Evolutionary conservation across 768 basidiomycete genomes (phyloP), one percentile per base, ranked within the genome.

Genomic region (Rossbeevera mucosa): DNA sequence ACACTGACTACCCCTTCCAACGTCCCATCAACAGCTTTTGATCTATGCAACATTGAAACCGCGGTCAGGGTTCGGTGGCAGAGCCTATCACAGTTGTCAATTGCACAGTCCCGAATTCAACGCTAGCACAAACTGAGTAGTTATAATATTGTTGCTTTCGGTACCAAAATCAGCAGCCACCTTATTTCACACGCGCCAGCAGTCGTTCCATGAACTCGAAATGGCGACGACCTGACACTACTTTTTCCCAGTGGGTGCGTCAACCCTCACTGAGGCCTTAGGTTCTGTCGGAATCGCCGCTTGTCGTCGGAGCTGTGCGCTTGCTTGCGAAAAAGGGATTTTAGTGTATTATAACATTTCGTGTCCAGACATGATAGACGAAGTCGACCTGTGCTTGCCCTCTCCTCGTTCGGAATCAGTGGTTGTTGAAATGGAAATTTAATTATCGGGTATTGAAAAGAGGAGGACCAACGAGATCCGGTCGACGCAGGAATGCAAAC

Each of bases 401-500:
- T 36, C 12, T 18, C 1, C 1, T 41, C n/a, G n/a, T n/a, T n/a
- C n/a, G n/a, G n/a, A n/a, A n/a, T n/a, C n/a, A 29, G 29, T 29
- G 29, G 7, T 14, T 13, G 30, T 31, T 7, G 3, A 20, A 11
- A 29, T 46, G 31, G 16, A n/a, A n/a, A 11, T 22, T 44, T 28
- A 44, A 30, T 41, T n/a, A 12, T 20, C 29, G 11, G 20, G 21
- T n/a, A 29, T 28, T 25, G 28, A 16, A 21, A 12, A 20, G 36
- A 36, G 33, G 33, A 36, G n/a, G 31, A 31, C 9, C 29, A 7
- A 25, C 21, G 46, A 58, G 56, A 45, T 45, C 50, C 21, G 25
- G 30, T 18, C n/a, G 25, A 24, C 6, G 36, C 29, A 25, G 14
- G 25, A 16, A 20, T 18, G 4, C 13, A 24, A 13, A 24, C 46